Evolutionary conservation across 768 basidiomycete species (phyloP), one percentile per base, ranked within the genome.

Genomic region (Cystofilobasidium bisporidii): DNA sequence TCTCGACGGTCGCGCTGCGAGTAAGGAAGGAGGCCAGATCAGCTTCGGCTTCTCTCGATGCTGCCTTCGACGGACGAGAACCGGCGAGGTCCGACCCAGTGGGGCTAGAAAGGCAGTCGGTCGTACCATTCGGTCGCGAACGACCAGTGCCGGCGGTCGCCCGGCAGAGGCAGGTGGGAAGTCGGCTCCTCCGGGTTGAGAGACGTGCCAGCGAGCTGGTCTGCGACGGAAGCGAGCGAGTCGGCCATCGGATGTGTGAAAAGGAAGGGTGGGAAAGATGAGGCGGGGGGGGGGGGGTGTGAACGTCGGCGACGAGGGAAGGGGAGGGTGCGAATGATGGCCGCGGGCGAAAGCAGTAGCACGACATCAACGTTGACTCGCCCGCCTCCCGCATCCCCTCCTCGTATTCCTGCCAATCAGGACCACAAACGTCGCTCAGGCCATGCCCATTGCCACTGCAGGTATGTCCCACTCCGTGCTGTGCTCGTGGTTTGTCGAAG

Each of bases 1-100:
- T 69, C 36, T 76, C 74, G 15, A 78, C 76, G 64, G 75, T 72
- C 17, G 76, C 76, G 63, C 71, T 66, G 60, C 14, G 17, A 57
- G 55, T 14, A 30, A 14, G 38, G 14, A 12, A 56, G 38, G 38
- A 33, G 41, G 38, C 9, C 36, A 48, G 11, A 30, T 59, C 32
- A 41, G 40, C 40, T 17, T 41, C 17, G 10, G 40, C 40, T 41
- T n/a, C n/a, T n/a, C n/a, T n/a, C n/a, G n/a, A n/a, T n/a, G n/a
- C n/a, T n/a, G n/a, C n/a, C n/a, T n/a, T n/a, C n/a, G n/a, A n/a
- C n/a, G n/a, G n/a, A n/a, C n/a, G n/a, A n/a, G n/a, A n/a, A n/a
- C n/a, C n/a, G n/a, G n/a, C 30, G 28, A 47, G 10, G 20, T 20
- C 32, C 61, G 45, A 33, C 15, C 11, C 26, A n/a, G 33, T 24